A percentile compares a stretch with the other conserved stretches of the same genome.
Conservation (phyloP, 2,329 filamentous ascomycete genomes). For the Stylonectria norvegica region DNA sequence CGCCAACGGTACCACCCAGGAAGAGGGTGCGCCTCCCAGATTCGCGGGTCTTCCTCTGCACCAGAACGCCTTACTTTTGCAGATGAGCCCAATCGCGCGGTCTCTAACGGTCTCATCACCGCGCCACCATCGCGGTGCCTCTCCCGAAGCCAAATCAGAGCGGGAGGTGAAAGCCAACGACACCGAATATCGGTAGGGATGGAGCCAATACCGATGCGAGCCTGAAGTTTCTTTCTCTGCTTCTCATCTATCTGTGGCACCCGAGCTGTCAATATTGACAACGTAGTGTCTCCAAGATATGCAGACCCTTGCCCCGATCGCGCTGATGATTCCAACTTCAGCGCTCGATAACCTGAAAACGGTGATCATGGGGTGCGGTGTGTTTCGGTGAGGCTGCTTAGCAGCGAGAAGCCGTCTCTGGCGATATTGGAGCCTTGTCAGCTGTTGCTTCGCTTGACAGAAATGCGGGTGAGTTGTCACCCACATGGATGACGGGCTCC, state of each 20-base stretch:
- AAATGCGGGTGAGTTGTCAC: constrained; percentile 9
- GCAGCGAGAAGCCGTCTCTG: neutral
- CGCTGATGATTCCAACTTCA: too few species aligned
- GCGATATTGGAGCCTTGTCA: too few species aligned
- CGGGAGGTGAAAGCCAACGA: neutral
- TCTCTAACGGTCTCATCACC: neutral
- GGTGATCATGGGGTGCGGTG: neutral
- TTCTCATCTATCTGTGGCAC: neutral
- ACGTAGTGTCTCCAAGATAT: too few species aligned
- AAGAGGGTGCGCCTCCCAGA: constrained; percentile 1
- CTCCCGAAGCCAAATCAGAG: neutral
- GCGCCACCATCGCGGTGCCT: neutral
- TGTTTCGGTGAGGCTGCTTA: neutral
- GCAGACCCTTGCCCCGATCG: too few species aligned
- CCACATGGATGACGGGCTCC: constrained; percentile 3
- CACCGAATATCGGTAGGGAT: too few species aligned
- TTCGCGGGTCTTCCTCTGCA: constrained; percentile 7
- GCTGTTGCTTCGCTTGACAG: neutral
- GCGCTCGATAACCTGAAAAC: too few species aligned
- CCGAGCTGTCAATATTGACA: too few species aligned
- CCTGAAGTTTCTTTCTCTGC: constrained; percentile 1
- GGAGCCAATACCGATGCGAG: too few species aligned
- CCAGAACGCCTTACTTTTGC: neutral
- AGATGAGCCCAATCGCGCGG: neutral
- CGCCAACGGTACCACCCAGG: constrained; percentile 7